phyloP scores from a whole-genome alignment of 768 basidiomycete species.

The Panellus pusillus region DNA sequence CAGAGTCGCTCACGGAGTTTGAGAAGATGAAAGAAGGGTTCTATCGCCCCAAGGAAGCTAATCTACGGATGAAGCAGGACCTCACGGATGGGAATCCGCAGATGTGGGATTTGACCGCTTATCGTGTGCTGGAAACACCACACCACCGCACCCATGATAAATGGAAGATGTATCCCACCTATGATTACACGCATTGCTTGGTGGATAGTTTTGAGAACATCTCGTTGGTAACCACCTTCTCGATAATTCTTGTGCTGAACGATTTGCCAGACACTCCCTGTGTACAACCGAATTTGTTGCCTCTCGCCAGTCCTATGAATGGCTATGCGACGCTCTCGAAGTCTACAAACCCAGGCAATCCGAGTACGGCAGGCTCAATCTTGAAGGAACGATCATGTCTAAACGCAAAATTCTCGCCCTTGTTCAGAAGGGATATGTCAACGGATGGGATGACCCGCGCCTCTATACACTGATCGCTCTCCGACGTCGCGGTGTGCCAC shows the following conservation, averaged over 20 bases:
- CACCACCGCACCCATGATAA: constrained; percentile 92
- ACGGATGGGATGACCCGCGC: constrained; percentile 96
- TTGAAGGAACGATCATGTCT: constrained; percentile 95
- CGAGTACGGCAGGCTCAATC: constrained; percentile 89
- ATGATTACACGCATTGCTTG: constrained; percentile 98
- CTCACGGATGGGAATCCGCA: constrained; percentile 90
- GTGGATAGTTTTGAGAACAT: constrained; percentile 99
- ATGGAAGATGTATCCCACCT: constrained; percentile 98
- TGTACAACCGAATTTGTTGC: constrained; percentile 96
- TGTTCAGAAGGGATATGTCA: constrained; percentile 81
- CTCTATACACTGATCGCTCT: constrained; percentile 96
- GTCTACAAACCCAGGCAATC: constrained; percentile 97
- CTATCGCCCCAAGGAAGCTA: constrained; percentile 90
- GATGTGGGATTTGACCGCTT: constrained; percentile 99
- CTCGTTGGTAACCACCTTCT: constrained; percentile 61
- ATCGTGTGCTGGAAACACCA: constrained; percentile 85
- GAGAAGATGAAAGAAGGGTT: constrained; percentile 89
- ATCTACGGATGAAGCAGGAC: constrained; percentile 97
- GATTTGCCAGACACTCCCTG: constrained; percentile 76
- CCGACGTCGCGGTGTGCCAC: constrained; percentile 93
- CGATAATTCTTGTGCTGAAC: constrained; percentile 1
- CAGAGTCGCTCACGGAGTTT: constrained; percentile 87
- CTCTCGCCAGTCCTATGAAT: constrained; percentile 96
- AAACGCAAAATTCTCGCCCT: constrained; percentile 93
- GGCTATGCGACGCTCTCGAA: constrained; percentile 97